A percentile compares a stretch with the other conserved stretches of the same genome.
Evolutionary conservation across 148 eudicot species (phyloP).

Genomic region (Fagopyrum tataricum): DNA sequence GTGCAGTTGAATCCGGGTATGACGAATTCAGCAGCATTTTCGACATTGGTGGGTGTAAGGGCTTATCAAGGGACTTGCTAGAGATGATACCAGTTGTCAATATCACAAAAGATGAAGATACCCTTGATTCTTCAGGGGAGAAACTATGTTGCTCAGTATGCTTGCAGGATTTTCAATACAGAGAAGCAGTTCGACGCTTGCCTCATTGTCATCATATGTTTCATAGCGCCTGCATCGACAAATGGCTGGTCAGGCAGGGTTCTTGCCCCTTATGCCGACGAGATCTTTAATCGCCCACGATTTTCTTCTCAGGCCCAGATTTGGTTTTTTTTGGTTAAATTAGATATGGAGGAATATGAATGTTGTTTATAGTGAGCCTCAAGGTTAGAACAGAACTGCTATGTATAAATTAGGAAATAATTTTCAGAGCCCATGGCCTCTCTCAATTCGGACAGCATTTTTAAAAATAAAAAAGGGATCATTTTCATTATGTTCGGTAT

Average conservation of each 20-base stretch:
- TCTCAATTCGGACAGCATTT: background rate
- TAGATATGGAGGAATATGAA: background rate
- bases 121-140: slow-evolving; percentile 71
- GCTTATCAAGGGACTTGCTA: slow-evolving; percentile 61
- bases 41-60: slow-evolving; percentile 71
- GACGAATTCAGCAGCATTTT: slow-evolving; percentile 73
- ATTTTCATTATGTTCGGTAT: background rate
- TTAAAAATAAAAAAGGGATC: too few species aligned
- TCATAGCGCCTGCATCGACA: slow-evolving; percentile 93
- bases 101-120: slow-evolving; percentile 46
- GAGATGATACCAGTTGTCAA: slow-evolving; percentile 80
- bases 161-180: slow-evolving; percentile 92
- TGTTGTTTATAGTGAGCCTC: background rate
- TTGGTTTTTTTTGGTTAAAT: background rate
- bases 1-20: slow-evolving; percentile 63
- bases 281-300: slow-evolving; percentile 39
- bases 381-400: background rate
- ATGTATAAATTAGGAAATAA: background rate
- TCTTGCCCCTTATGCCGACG: slow-evolving; percentile 96
- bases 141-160: slow-evolving; percentile 83
- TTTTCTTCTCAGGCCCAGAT: too few species aligned
- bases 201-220: slow-evolving; percentile 92
- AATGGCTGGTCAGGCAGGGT: slow-evolving; percentile 83
- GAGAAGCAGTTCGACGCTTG: slow-evolving; percentile 68
- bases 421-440: background rate